Evolutionary conservation across 495 filamentous ascomycete species (phyloP).

Genomic region (Aspergillus egyptiacus): DNA sequence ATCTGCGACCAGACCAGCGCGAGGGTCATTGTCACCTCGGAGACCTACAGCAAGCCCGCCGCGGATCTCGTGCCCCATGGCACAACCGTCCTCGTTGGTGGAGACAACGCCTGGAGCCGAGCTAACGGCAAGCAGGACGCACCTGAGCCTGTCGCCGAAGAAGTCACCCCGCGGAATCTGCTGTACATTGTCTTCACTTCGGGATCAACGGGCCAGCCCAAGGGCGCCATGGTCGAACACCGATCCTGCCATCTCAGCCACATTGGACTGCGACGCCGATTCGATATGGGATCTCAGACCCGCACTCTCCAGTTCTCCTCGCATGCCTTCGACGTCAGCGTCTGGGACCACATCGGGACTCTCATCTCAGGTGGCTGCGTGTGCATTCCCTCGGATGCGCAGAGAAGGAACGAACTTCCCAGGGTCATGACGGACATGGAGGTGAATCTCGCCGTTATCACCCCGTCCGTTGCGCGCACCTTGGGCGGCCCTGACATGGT

Average conservation of each 20-base stretch:
- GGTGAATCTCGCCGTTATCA: neutral
- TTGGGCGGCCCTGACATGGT: neutral
- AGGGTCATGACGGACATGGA: neutral
- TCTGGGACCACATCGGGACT: neutral
- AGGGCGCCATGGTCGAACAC: conserved; percentile 64
- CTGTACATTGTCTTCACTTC: conserved; percentile 53
- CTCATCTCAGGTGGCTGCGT: neutral
- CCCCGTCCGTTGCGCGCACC: neutral
- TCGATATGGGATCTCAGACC: neutral
- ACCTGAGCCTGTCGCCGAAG: neutral
- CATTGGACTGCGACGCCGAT: conserved; percentile 11
- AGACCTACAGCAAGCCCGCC: neutral
- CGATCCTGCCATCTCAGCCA: neutral
- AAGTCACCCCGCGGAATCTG: neutral
- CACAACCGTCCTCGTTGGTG: neutral
- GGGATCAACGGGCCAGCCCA: conserved; percentile 71
- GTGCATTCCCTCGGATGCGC: neutral
- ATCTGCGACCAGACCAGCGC: too few species aligned
- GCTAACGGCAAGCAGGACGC: too few species aligned
- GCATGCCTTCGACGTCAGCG: neutral
- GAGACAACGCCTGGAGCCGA: neutral
- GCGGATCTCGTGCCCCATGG: neutral
- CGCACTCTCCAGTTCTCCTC: neutral
- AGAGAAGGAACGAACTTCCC: neutral
- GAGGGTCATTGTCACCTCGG: too few species aligned